phyloP scores from a whole-genome alignment of 805 yeast species.

The Yarrowia yakushimensis region DNA sequence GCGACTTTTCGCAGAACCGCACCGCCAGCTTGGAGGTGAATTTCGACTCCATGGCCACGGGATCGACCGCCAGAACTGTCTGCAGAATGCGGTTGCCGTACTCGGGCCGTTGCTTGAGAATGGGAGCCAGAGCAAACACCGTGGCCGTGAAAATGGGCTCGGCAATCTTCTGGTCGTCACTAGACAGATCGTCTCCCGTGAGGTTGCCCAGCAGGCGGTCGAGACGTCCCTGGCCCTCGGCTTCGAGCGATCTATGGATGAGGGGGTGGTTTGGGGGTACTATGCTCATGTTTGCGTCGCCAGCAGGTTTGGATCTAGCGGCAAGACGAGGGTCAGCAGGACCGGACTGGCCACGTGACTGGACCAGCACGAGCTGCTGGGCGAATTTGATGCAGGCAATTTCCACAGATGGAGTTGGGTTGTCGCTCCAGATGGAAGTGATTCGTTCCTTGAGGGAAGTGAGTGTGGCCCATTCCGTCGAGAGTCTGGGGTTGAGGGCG shows the following conservation, averaged over 20 bases:
- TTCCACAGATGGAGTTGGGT: slow-evolving; percentile 47
- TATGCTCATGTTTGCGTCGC: slow-evolving; percentile 46
- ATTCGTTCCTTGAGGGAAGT: slow-evolving; percentile 54
- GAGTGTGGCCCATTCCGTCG: slow-evolving; percentile 55
- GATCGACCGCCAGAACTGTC: not conserved
- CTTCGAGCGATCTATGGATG: slow-evolving; percentile 54
- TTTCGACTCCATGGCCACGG: not conserved
- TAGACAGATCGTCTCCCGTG: slow-evolving; percentile 48
- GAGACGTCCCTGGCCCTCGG: slow-evolving; percentile 66
- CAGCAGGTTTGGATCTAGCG: slow-evolving; percentile 18
- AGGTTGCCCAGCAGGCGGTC: slow-evolving; percentile 61
- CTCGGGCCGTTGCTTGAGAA: slow-evolving; percentile 43
- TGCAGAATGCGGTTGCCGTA: slow-evolving; percentile 39
- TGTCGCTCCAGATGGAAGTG: slow-evolving; percentile 54
- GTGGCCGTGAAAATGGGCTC: slow-evolving; percentile 51
- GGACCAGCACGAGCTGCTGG: slow-evolving; percentile 54
- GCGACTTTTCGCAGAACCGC: slow-evolving; percentile 19
- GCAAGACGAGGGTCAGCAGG: slow-evolving; percentile 35
- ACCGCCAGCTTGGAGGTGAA: slow-evolving; percentile 14
- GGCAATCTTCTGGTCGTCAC: not conserved
- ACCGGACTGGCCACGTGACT: slow-evolving; percentile 42
- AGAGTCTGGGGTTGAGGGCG: slow-evolving; percentile 39
- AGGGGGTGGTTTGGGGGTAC: slow-evolving; percentile 63
- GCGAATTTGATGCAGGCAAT: slow-evolving; percentile 73
- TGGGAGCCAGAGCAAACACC: slow-evolving; percentile 56